Conservation (phyloP, 2,329 filamentous ascomycete species). For the Didymella glomerata region DNA sequence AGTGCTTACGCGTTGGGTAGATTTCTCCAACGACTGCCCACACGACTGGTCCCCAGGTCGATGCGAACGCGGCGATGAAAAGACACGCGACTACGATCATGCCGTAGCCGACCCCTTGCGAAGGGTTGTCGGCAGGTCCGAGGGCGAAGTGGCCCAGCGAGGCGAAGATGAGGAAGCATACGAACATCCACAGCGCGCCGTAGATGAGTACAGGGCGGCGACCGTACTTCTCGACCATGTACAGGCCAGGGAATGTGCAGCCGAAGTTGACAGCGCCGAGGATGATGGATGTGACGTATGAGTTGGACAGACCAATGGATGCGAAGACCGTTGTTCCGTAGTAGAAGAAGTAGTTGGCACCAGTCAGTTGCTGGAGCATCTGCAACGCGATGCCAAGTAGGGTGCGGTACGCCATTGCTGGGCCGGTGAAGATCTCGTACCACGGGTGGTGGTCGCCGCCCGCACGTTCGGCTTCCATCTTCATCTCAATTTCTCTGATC, state of each 20-base stretch:
- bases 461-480: slow-evolving; percentile 62
- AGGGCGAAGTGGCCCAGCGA: slow-evolving; percentile 58
- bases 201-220: slow-evolving; percentile 57
- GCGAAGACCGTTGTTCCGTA: slow-evolving; percentile 57
- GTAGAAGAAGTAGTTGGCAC: slow-evolving; percentile 69
- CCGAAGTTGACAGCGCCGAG: slow-evolving; percentile 59
- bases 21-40: slow-evolving; percentile 75
- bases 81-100: slow-evolving; percentile 75
- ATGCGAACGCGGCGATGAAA: slow-evolving; percentile 72
- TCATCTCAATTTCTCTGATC: slow-evolving; percentile 63
- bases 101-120: slow-evolving; percentile 61
- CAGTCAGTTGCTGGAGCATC: slow-evolving; percentile 73
- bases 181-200: slow-evolving; percentile 60
- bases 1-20: slow-evolving; percentile 61
- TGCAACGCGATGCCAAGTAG: slow-evolving; percentile 69
- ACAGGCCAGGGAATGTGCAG: slow-evolving; percentile 58
- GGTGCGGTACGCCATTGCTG: slow-evolving; percentile 72
- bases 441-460: slow-evolving; percentile 47
- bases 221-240: slow-evolving; percentile 58
- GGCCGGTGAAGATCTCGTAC: slow-evolving; percentile 70
- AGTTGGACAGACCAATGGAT: slow-evolving; percentile 52
- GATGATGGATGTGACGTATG: slow-evolving; percentile 59
- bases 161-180: slow-evolving; percentile 66
- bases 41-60: slow-evolving; percentile 74
- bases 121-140: slow-evolving; percentile 45